Percentiles rank a stretch among this genome's conserved stretches.
Conservation (phyloP, 306 rosid species). For the apple (Malus domestica) region ASM211411v1 NC_041798.1:40434001-40434500, state of each 20-base stretch:
- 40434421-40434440: not conserved
- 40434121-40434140: too few species aligned
- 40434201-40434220: not conserved
- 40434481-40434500: constrained; percentile 5
- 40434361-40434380: constrained; percentile 90
- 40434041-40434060: constrained; percentile 99
- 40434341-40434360: constrained; percentile 73
- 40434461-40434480: not conserved
- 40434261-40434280: not conserved
- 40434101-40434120: not conserved
- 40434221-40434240: not conserved
- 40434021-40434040: constrained; percentile 98
- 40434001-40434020: constrained; percentile 94
- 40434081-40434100: constrained; percentile 64
- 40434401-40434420: constrained; percentile 81
- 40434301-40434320: constrained; percentile 82
- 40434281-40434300: constrained; percentile 63
- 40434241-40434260: not conserved
- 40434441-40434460: not conserved
- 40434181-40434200: not conserved
- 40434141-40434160: not conserved
- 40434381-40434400: constrained; percentile 85
- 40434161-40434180: not conserved
- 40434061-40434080: constrained; percentile 88
- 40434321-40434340: constrained; percentile 75